Percentiles rank a stretch among this genome's conserved stretches.
Evolutionary conservation across 1,284 basidiomycete genomes (phyloP).

Genomic region (Moesziomyces antarcticus): DNA sequence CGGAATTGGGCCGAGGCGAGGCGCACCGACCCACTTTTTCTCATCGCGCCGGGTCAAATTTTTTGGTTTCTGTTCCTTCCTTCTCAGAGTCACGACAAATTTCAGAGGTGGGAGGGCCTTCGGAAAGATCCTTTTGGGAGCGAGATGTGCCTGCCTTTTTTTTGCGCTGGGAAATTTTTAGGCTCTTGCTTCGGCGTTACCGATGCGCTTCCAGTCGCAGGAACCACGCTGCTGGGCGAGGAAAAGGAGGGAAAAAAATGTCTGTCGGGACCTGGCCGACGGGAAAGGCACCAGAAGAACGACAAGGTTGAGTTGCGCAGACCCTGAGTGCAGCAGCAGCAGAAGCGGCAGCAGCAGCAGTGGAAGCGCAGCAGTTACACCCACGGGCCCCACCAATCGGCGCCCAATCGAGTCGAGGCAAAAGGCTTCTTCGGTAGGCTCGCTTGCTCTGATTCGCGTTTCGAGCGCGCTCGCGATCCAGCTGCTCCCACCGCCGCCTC

Average conservation of each 20-base stretch:
- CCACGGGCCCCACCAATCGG: background rate
- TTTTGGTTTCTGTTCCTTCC: slow-evolving; percentile 4
- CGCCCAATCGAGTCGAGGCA: background rate
- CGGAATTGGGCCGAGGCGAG: slow-evolving; percentile 11
- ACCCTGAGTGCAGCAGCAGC: too few relatives aligned
- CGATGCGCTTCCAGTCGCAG: too few relatives aligned
- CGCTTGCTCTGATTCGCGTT: background rate
- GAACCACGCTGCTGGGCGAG: background rate
- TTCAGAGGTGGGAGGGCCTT: background rate
- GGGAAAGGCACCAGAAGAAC: too few relatives aligned
- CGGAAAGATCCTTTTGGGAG: slow-evolving; percentile 14
- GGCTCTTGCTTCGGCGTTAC: too few relatives aligned
- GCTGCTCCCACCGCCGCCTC: background rate
- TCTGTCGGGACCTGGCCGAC: too few relatives aligned
- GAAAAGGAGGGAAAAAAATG: background rate
- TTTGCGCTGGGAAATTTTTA: too few relatives aligned
- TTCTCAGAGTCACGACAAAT: slow-evolving; percentile 6
- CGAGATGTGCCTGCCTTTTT: background rate
- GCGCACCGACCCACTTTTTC: background rate
- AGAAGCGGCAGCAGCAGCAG: background rate
- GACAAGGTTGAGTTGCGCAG: too few relatives aligned
- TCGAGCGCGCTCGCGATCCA: too few relatives aligned
- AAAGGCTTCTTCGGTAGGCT: background rate
- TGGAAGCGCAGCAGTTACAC: background rate
- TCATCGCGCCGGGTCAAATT: slow-evolving; percentile 7